phyloP scores from a whole-genome alignment of 768 basidiomycete genomes.

The Hygrophoropsis aurantiaca region DNA sequence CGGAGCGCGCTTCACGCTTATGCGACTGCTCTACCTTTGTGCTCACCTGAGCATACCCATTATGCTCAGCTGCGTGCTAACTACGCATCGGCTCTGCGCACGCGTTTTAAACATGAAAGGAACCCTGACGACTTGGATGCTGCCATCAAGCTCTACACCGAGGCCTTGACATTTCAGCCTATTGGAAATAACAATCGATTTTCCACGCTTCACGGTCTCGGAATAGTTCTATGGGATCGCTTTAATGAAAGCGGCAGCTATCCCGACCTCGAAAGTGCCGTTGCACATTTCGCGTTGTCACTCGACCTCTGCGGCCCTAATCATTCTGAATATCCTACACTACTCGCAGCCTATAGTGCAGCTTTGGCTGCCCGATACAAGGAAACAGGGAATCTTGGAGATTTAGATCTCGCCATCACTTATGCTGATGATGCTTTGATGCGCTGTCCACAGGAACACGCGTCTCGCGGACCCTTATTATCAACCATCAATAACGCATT shows the following conservation, averaged over 20 bases:
- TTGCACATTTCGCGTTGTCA: conserved; percentile 12
- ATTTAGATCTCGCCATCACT: conserved; percentile 14
- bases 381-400: conserved; percentile 10
- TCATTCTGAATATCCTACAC: conserved; percentile 1
- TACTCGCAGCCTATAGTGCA: conserved; percentile 1
- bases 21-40: conserved; percentile 13
- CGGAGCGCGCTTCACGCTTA: conserved; percentile 20
- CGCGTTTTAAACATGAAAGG: conserved; percentile 12
- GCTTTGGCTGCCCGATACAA: conserved; percentile 15
- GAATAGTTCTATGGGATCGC: conserved; percentile 2
- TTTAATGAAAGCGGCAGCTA: conserved; percentile 9
- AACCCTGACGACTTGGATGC: conserved; percentile 19
- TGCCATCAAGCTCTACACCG: conserved; percentile 19
- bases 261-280: conserved; percentile 15
- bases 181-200: conserved; percentile 5
- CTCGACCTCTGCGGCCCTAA: conserved; percentile 11
- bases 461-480: conserved; percentile 1
- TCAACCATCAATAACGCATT: conserved; percentile 6
- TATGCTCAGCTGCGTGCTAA: conserved; percentile 18
- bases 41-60: conserved; percentile 12
- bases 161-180: conserved; percentile 15
- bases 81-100: conserved; percentile 15
- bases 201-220: conserved; percentile 14
- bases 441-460: conserved; percentile 1
- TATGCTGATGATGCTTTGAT: conserved; percentile 16